Evolutionary conservation across 805 yeast genomes (phyloP), one percentile per base, ranked within the genome.

Genomic region (Metschnikowia peoriensis): DNA sequence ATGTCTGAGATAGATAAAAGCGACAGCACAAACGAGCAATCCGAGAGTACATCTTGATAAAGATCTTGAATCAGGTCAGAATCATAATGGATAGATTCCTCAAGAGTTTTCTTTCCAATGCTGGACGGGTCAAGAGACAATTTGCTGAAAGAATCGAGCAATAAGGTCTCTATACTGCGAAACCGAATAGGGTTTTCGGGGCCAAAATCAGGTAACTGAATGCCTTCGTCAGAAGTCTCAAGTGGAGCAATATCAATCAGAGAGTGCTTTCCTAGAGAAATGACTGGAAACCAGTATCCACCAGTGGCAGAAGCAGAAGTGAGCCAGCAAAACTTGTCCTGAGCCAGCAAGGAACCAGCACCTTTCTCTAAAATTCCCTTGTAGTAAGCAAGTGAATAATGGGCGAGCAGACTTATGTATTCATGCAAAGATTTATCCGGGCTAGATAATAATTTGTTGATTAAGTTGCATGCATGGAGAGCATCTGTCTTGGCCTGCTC

Each of bases 21-120:
- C 0, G 92, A 75, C 1, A 91, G 83, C 3, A 89, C 88, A 62
- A 89, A 82, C 0, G 96, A 88, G 66, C 96, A 89, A 65, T 89
- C 85, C 8, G 82, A 72, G n/a, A 81, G 61, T 1, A 70, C 55
- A 51, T 80, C 84, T 59, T 83, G 86, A 60, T 71, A 76, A 11
- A 82, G 47, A 35, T 60, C 56, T 7, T 29, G 29, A 8, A 53
- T 41, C 11, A 11, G 7, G 9, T 39, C n/a, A 3, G 17, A 12
- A 32, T 39, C 44, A 7, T 28, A n/a, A 12, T 28, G 14, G 14
- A 44, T 41, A 11, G 7, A 12, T 16, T 17, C 28, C 14, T 14
- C 14, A 7, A n/a, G n/a, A n/a, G n/a, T n/a, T n/a, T n/a, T n/a
- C n/a, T n/a, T n/a, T n/a, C n/a, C n/a, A n/a, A n/a, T n/a, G n/a